Evolutionary conservation across 164 flowering plant species (phyloP).

Genomic region (Umbellularia californica): DNA sequence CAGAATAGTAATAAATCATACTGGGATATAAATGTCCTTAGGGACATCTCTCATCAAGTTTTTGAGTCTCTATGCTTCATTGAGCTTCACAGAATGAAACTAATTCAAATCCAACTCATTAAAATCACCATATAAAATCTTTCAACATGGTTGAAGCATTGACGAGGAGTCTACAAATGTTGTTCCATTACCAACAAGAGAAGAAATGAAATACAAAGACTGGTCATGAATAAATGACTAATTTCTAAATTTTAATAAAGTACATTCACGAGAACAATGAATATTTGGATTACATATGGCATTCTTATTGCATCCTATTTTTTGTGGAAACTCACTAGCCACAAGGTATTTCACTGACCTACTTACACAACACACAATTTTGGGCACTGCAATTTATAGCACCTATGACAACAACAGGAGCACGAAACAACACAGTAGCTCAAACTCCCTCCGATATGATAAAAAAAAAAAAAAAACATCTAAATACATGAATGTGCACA

Average conservation of each 20-base stretch:
- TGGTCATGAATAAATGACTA: conserved; percentile 3
- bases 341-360: conserved; percentile 9
- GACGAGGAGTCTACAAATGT: neutral
- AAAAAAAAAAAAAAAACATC: neutral
- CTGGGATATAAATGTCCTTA: too few relatives aligned
- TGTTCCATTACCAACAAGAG: neutral
- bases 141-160: neutral
- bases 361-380: conserved; percentile 36
- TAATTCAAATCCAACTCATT: too few relatives aligned
- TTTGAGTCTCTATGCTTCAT: too few relatives aligned
- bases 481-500: neutral
- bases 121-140: too few relatives aligned
- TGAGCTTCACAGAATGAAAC: too few relatives aligned
- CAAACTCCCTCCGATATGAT: conserved; percentile 15
- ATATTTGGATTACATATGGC: conserved; percentile 9
- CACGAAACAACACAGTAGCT: conserved; percentile 17
- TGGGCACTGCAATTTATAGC: conserved; percentile 15
- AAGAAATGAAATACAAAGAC: neutral
- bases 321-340: conserved; percentile 13
- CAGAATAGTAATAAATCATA: too few relatives aligned
- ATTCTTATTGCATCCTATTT: conserved; percentile 27
- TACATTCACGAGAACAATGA: conserved; percentile 24
- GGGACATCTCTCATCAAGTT: too few relatives aligned
- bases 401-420: conserved; percentile 17
- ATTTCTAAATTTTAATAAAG: conserved; percentile 9